Conservation (phyloP, 1,284 basidiomycete genomes). For the Lentinus polychrous region DNA sequence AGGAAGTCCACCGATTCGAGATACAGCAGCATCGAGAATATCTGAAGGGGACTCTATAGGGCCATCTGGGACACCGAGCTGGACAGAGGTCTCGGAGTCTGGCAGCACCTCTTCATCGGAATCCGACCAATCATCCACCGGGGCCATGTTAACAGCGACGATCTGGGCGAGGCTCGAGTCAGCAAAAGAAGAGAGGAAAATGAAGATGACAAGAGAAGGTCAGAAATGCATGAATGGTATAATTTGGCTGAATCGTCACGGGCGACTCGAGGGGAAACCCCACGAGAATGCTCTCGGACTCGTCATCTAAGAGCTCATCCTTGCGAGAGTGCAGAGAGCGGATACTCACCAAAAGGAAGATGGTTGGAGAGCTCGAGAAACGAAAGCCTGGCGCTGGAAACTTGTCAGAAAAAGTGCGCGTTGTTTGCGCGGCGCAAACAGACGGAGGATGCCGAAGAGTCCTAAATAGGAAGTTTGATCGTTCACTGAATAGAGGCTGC, state of each 20-base stretch:
- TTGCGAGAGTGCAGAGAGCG: conserved; percentile 7
- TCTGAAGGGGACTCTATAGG: conserved; percentile 47
- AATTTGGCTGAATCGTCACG: conserved; percentile 58
- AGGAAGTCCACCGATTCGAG: conserved; percentile 80
- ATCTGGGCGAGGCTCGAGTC: conserved; percentile 6
- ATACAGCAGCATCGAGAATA: conserved; percentile 66
- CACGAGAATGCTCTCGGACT: conserved; percentile 60
- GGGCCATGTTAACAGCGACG: conserved; percentile 13
- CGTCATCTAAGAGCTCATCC: conserved; percentile 85
- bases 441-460: not conserved
- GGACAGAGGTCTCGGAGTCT: conserved; percentile 62
- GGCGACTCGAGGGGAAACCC: conserved; percentile 54
- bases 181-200: conserved; percentile 1
- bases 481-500: no score
- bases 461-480: not conserved
- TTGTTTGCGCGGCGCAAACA: not conserved
- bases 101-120: conserved; percentile 55
- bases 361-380: not conserved
- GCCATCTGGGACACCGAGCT: conserved; percentile 75
- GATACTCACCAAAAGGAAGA: conserved; percentile 4
- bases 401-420: not conserved
- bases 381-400: not conserved
- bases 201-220: conserved; percentile 28
- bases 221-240: conserved; percentile 92
- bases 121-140: conserved; percentile 68